Conservation (phyloP, 2,329 filamentous ascomycete species). For the Acrodontium crateriforme region DNA sequence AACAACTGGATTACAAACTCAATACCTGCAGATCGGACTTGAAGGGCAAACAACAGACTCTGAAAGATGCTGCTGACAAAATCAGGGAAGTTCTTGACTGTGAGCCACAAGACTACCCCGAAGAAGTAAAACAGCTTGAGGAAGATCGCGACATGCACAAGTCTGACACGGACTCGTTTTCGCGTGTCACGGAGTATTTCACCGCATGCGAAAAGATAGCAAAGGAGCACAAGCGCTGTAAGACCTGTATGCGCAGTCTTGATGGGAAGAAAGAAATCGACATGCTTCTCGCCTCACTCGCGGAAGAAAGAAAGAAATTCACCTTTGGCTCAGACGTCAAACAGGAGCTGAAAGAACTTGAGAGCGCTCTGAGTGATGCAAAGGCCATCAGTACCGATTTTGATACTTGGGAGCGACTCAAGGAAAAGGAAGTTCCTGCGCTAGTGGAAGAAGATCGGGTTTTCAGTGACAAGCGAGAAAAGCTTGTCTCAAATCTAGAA, state of each 20-base stretch:
- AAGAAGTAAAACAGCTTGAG: slow-evolving; percentile 34
- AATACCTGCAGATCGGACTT: slow-evolving; percentile 51
- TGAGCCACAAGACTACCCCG: slow-evolving; percentile 37
- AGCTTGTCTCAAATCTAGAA: slow-evolving; percentile 34
- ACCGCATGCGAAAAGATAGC: slow-evolving; percentile 28
- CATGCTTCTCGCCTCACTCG: slow-evolving; percentile 53
- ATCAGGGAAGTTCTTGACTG: slow-evolving; percentile 35
- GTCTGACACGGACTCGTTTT: slow-evolving; percentile 32
- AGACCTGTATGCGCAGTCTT: slow-evolving; percentile 61
- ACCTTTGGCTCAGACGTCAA: slow-evolving; percentile 15
- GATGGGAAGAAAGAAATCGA: slow-evolving; percentile 43
- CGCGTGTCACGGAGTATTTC: slow-evolving; percentile 12
- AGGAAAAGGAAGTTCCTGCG: slow-evolving; percentile 53
- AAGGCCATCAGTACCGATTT: slow-evolving; percentile 52
- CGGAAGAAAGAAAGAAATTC: slow-evolving; percentile 31
- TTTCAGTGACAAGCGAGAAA: slow-evolving; percentile 27
- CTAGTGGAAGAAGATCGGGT: slow-evolving; percentile 50
- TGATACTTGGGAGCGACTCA: slow-evolving; percentile 60
- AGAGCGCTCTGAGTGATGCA: slow-evolving; percentile 33
- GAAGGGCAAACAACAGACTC: slow-evolving; percentile 49
- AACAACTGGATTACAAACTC: slow-evolving; percentile 62
- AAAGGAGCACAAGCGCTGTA: slow-evolving; percentile 57
- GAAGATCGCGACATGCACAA: slow-evolving; percentile 42
- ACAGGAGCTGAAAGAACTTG: slow-evolving; percentile 49
- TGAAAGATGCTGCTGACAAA: slow-evolving; percentile 38